phyloP scores from a whole-genome alignment of 441 rosid genomes.

The Iberis amara region DNA sequence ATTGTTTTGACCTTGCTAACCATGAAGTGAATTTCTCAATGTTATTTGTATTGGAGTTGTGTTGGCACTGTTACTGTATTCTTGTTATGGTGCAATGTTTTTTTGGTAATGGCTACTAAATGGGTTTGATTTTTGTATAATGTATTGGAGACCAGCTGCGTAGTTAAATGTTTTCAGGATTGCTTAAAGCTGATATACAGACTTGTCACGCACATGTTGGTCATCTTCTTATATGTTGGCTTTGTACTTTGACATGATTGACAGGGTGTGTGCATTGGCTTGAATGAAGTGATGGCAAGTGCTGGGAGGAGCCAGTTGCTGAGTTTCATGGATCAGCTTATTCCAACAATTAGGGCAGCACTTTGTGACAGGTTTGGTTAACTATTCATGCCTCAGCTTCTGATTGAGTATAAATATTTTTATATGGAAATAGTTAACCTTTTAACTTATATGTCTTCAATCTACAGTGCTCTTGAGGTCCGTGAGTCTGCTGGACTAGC shows the following conservation, averaged over 20 bases:
- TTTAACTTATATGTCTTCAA: conserved; percentile 14
- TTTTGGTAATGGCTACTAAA: background rate
- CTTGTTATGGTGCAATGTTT: conserved; percentile 9
- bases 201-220: conserved; percentile 10
- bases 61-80: too few species aligned
- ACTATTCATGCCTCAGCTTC: conserved; percentile 18
- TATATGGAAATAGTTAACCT: conserved; percentile 10
- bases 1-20: conserved; percentile 5
- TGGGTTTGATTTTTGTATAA: conserved; percentile 11
- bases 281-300: conserved; percentile 99
- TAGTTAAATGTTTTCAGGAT: background rate
- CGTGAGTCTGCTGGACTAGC: conserved; percentile 99
- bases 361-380: conserved; percentile 86
- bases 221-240: background rate
- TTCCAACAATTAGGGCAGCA: conserved; percentile 91
- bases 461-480: conserved; percentile 73
- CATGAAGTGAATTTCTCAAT: conserved; percentile 5
- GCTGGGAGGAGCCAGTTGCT: conserved; percentile 94
- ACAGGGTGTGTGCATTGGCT: conserved; percentile 98
- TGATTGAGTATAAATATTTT: conserved; percentile 4
- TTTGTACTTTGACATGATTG: conserved; percentile 22
- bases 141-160: conserved; percentile 14
- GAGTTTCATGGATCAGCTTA: conserved; percentile 93
- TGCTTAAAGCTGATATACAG: conserved; percentile 1
- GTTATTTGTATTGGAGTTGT: background rate